Percentiles rank a stretch among this genome's conserved stretches.
These are phyloP conservation scores for Microascus cirrosus DNA, from an alignment of 2,329 filamentous ascomycete species.

Conservation along the genomic window DNA sequence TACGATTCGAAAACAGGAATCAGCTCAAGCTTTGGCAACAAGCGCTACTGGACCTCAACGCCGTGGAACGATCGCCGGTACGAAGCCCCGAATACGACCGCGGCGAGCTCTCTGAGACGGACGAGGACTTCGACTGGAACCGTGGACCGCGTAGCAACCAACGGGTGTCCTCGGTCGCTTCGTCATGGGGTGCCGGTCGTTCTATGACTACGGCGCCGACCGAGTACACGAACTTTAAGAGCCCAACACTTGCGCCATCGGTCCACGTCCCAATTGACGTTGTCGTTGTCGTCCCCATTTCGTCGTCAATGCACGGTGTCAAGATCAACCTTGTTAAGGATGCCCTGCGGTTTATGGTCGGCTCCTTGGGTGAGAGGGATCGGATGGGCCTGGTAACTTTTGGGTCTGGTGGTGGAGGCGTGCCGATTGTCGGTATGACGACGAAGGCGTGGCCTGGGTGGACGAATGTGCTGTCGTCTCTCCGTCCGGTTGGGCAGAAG, in stretches of 20 bases:
- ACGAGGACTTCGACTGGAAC: constrained; percentile 68
- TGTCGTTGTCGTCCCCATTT: constrained; percentile 92
- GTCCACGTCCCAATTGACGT: constrained; percentile 89
- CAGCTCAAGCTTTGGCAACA: constrained; percentile 88
- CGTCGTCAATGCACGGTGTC: constrained; percentile 97
- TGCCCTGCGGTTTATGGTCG: constrained; percentile 82
- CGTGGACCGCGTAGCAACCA: constrained; percentile 43
- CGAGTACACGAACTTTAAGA: constrained; percentile 71
- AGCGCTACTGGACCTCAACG: constrained; percentile 73
- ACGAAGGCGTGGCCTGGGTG: constrained; percentile 90
- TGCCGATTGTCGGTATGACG: constrained; percentile 96
- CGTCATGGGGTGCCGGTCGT: constrained; percentile 68
- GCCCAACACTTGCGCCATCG: constrained; percentile 31
- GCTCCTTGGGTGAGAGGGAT: constrained; percentile 80
- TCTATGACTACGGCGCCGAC: constrained; percentile 83
- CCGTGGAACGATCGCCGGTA: constrained; percentile 50
- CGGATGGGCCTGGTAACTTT: constrained; percentile 97
- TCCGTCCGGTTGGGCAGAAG: constrained; percentile 91
- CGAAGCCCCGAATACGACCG: constrained; percentile 70
- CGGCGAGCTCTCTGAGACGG: constrained; percentile 65
- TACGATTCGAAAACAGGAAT: constrained; percentile 73
- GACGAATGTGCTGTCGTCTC: constrained; percentile 74
- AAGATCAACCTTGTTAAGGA: constrained; percentile 94
- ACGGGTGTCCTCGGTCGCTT: constrained; percentile 67
- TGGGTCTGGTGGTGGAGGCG: constrained; percentile 84